Evolutionary conservation across 805 yeast genomes (phyloP), one percentile per base, ranked within the genome.

Genomic region (Ogataea pilisensis): DNA sequence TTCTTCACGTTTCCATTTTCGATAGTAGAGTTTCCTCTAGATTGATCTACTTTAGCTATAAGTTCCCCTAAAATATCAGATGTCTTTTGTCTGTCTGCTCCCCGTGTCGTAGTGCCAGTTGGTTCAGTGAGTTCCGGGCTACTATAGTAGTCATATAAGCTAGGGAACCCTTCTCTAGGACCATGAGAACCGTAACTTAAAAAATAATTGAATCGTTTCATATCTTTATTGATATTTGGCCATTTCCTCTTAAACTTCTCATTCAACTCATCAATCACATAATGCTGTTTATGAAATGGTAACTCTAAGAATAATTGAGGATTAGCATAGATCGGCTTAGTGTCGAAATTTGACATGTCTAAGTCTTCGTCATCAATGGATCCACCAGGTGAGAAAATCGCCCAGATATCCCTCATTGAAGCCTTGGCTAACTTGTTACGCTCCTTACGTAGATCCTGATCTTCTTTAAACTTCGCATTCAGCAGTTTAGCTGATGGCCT

Each of bases 161-260:
- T 61, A 14, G 61, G 61, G 41, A 82, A 72, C 17, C 75, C 74
- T 35, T 75, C 79, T 46, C 95, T 68, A 1, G 78, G 81, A 0
- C 89, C 93, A 72, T 84, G 76, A 35, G 81, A 68, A 2, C 90
- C 90, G 59, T 79, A 85, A 0, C 81, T 71, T 24, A 81, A 69
- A 63, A 72, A 80, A 57, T 78, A 82, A 8, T 77, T 71, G 47
- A 82, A 65, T 45, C 73, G 66, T 54, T 82, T 82, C 38, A 72
- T 72, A 37, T 73, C 70, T 11, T 45, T 45, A 4, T 76, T 66
- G 34, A 82, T 48, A 31, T 65, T 60, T 2, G 58, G 57, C 95
- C 95, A 85, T 39, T 73, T 68, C 38, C 68, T 68, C 47, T 73
- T 78, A 53, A 63, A 65, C 35, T 50, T 53, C 22, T 64, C 63